These are phyloP conservation scores for Corynespora cassiicola DNA, from an alignment of 2,329 filamentous ascomycete species.

Conservation along the genomic window DNA sequence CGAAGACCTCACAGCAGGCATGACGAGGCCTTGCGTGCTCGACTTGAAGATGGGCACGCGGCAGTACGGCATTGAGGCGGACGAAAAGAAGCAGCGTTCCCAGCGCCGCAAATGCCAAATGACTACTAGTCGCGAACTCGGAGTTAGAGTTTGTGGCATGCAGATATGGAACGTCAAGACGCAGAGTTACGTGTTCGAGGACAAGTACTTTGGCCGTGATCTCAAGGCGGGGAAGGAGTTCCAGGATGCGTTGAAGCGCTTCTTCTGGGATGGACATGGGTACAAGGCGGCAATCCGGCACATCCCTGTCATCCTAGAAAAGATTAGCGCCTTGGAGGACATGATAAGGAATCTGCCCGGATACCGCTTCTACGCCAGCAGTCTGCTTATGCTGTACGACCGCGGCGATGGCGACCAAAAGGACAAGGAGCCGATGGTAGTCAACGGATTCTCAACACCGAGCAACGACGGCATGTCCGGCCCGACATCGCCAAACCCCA, in stretches of 20 bases:
- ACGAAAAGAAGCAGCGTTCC: conserved; percentile 88
- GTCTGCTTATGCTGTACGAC: conserved; percentile 94
- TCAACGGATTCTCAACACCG: conserved; percentile 19
- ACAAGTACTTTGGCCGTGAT: conserved; percentile 95
- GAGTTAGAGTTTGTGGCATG: conserved; percentile 92
- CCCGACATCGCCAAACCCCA: conserved; percentile 16
- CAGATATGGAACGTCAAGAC: conserved; percentile 92
- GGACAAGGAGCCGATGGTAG: conserved; percentile 26
- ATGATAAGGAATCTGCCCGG: conserved; percentile 81
- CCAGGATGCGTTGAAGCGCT: conserved; percentile 83
- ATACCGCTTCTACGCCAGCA: conserved; percentile 95
- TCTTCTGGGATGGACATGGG: conserved; percentile 88
- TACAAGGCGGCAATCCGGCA: conserved; percentile 81
- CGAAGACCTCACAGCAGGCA: conserved; percentile 93
- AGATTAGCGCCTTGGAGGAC: conserved; percentile 80
- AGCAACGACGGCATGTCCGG: conserved; percentile 27
- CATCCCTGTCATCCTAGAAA: conserved; percentile 85
- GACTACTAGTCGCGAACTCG: conserved; percentile 89
- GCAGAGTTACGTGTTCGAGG: conserved; percentile 89
- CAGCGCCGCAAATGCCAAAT: conserved; percentile 91
- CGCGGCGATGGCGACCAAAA: conserved; percentile 69
- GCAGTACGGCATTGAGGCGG: conserved; percentile 93
- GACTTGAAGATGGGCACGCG: conserved; percentile 99
- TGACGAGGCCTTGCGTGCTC: conserved; percentile 95
- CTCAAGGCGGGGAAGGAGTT: conserved; percentile 89